These are phyloP conservation scores for Pseudocercospora ulei DNA, from an alignment of 2,329 filamentous ascomycete species.

Conservation along the genomic window DNA sequence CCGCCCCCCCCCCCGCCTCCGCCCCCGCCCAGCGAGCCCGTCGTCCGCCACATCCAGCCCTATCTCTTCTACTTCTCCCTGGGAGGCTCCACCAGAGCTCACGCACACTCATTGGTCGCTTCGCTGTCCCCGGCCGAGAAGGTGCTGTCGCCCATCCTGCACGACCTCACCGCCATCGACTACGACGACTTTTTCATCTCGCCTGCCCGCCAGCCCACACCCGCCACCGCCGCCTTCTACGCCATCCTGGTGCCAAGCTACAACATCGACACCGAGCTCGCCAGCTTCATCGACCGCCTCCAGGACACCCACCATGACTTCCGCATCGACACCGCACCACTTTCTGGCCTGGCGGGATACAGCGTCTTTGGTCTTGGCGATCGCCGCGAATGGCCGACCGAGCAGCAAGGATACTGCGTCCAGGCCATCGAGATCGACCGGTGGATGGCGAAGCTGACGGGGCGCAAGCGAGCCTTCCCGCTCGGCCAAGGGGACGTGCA, in stretches of 20 bases:
- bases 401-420: conserved; percentile 83
- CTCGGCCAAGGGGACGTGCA: conserved; percentile 82
- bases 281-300: conserved; percentile 76
- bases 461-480: conserved; percentile 74
- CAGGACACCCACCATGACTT: conserved; percentile 94
- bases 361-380: conserved; percentile 93
- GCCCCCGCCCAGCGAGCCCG: too few relatives aligned
- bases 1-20: too few relatives aligned
- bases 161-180: conserved; percentile 77
- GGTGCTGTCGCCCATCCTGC: conserved; percentile 52
- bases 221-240: conserved; percentile 59
- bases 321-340: conserved; percentile 78
- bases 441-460: conserved; percentile 95
- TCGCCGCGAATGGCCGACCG: conserved; percentile 80
- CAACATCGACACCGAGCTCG: conserved; percentile 87
- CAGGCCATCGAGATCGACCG: conserved; percentile 84
- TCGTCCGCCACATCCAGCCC: conserved; percentile 50
- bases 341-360: conserved; percentile 70
- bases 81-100: conserved; percentile 69
- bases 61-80: conserved; percentile 84
- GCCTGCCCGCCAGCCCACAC: conserved; percentile 58
- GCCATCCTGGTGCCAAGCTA: conserved; percentile 79
- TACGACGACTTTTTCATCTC: conserved; percentile 87
- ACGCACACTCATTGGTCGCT: conserved; percentile 54
- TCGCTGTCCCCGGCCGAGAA: conserved; percentile 40